Conservation (phyloP, 2,329 filamentous ascomycete genomes). For the Verticillium tricorpus region DNA sequence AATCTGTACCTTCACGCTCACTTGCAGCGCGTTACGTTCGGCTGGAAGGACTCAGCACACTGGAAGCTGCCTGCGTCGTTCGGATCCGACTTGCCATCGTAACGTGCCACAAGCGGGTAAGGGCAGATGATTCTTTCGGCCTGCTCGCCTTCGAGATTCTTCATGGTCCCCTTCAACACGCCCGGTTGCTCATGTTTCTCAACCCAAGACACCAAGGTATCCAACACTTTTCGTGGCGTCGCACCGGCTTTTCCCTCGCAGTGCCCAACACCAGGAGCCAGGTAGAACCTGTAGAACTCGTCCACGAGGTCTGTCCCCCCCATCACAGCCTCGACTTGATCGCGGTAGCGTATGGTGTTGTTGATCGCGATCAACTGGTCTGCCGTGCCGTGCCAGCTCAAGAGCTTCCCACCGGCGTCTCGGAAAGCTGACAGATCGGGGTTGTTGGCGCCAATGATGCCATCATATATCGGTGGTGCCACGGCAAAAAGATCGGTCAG, state of each 20-base stretch:
- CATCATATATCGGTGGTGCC: constrained; percentile 2
- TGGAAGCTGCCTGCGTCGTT: not conserved
- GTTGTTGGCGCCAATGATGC: constrained; percentile 29
- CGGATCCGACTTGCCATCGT: not conserved
- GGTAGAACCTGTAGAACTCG: constrained; percentile 48
- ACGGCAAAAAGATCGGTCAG: not conserved
- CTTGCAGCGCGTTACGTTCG: not conserved
- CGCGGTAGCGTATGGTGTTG: constrained; percentile 26
- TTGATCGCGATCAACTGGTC: constrained; percentile 21
- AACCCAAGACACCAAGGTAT: constrained; percentile 45
- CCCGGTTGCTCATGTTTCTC: not conserved
- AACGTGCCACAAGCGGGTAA: not conserved
- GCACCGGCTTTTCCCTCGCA: constrained; percentile 39
- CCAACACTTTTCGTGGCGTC: constrained; percentile 37
- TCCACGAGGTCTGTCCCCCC: constrained; percentile 5
- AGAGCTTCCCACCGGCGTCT: constrained; percentile 32
- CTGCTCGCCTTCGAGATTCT: not conserved
- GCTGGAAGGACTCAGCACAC: not conserved
- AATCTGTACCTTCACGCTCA: not conserved
- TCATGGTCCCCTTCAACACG: not conserved
- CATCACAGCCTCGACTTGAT: not conserved
- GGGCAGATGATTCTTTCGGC: not conserved
- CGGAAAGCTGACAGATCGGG: constrained; percentile 29
- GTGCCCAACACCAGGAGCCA: constrained; percentile 49
- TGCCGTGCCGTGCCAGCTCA: constrained; percentile 40